Evolutionary conservation across 1,139 yeast species (phyloP), one percentile per base, ranked within the genome.

Genomic region (Kurtzmaniella quercitrusa): DNA sequence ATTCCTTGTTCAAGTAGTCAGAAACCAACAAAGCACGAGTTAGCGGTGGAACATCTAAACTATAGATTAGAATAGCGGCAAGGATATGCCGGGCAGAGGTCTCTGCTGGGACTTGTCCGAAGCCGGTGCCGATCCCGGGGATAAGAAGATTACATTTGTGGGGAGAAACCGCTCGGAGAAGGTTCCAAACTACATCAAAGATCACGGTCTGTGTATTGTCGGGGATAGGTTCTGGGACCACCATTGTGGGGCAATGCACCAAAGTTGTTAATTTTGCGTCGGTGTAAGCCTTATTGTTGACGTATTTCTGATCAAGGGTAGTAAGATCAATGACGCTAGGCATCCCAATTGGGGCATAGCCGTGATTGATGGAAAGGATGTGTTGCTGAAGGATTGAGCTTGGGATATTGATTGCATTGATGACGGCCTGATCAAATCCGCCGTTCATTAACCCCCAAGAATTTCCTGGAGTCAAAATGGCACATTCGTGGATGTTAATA

Each of bases 81-180:
- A 58, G 39, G 54, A 60, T 59, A 6, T 56, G 41, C 16, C 51
- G 52, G 5, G 62, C 58, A 14, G 54, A 55, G 9, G 43, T 48
- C 9, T 45, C 48, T 18, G 50, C 50, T 33, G 53, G 54, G 10
- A 61, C 41, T 5, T 50, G 48, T 4, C 68, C 68, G 46, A 55
- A 58, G 1, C 66, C 66, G 6, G 65, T 56, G 2, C 65, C 68
- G 7, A 62, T 48, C 1, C 63, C 66, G 1, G 68, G 68, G n/a
- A 62, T 43, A n/a, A 63, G 46, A 34, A 59, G 37, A 25, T 52
- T 53, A 5, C 41, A 43, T 25, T 48, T 41, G 21, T 44, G 16
- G 18, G 38, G 27, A 14, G 38, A 31, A 36, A 40, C 38, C 14
- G n/a, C 31, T 27, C 14, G 7, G 25, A 60, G 43, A 17, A 56